Base-by-base conservation (phyloP, 2,329 filamentous ascomycete genomes). In the Dactylellina parvicollis region DNA sequence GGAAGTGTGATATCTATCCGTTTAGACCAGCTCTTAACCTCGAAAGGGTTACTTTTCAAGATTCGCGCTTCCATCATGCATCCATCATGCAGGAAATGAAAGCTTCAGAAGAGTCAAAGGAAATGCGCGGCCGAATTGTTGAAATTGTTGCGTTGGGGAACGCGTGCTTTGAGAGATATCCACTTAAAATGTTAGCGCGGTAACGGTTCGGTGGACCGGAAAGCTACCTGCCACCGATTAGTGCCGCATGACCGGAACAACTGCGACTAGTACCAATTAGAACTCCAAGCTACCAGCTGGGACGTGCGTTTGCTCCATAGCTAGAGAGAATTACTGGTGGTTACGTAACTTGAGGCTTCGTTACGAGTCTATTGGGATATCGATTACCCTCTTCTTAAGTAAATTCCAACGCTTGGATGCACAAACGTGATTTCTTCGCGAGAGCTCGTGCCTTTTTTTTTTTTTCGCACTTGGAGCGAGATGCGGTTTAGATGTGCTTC, bases 201-300 rank as follows among this genome's bases (percentile, higher is more conserved):
- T 28, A 47, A 67, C 62, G 62, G 62, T 34, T 67, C 62, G 62
- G 62, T 67, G 62, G 62, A 67, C 40, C 62, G 62, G 62, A 67
- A 67, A 56, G 26, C n/a, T 18, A 18, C n/a, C 30, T 40, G 14
- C 14, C n/a, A 32, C 52, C 22, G 36, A n/a, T 67, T 67, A 44
- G 52, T 50, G 52, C 62, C 62, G 62, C 62, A 67, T 59, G 52
- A 67, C 52, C 62, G 62, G 62, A 67, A 56, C 42, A 50, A 59
- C 34, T 38, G 34, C 4, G 12, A 14, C 62, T 67, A 52, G 28
- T 34, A 52, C 47, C 60, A 55, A 52, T 38, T 65, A n/a, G 28
- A 16, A 24, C n/a, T n/a, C 49, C 47, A 32, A 34, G 10, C 28
- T 20, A 26, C 34, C 28, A 18, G 4, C 4, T n/a, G 12, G 26